phyloP scores from a whole-genome alignment of 2,329 filamentous ascomycete genomes.

The Ascocoryne sarcoides region DNA sequence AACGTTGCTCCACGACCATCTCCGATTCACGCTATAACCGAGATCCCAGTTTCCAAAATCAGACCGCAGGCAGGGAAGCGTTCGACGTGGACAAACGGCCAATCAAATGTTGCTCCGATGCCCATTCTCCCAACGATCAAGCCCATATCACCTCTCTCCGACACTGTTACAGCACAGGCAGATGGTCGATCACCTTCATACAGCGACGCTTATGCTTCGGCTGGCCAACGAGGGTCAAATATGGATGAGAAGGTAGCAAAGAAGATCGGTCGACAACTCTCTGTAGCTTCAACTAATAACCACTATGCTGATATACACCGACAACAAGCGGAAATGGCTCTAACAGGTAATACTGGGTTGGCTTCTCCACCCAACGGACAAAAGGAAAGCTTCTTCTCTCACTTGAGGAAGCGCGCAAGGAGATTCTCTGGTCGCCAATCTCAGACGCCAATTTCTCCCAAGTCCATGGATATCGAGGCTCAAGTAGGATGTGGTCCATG shows the following conservation, averaged over 20 bases:
- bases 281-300: conserved; percentile 83
- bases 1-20: conserved; percentile 36
- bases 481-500: conserved; percentile 86
- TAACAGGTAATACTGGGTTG: conserved; percentile 72
- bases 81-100: conserved; percentile 85
- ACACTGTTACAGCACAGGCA: conserved; percentile 83
- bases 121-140: conserved; percentile 90
- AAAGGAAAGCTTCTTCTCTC: conserved; percentile 97
- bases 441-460: conserved; percentile 69
- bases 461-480: conserved; percentile 82
- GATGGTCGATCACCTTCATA: conserved; percentile 53
- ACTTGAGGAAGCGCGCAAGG: conserved; percentile 85
- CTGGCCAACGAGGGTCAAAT: conserved; percentile 30
- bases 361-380: conserved; percentile 70
- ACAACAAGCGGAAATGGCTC: conserved; percentile 81
- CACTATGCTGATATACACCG: conserved; percentile 86
- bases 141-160: conserved; percentile 92
- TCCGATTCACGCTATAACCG: conserved; percentile 36
- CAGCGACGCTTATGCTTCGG: conserved; percentile 38
- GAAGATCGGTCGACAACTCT: conserved; percentile 93
- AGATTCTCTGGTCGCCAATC: conserved; percentile 80
- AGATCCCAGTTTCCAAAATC: conserved; percentile 36
- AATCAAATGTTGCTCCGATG: conserved; percentile 77
- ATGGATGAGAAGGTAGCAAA: conserved; percentile 62
- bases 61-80: conserved; percentile 60